Evolutionary conservation across 805 yeast species (phyloP).

Genomic region (Middelhovenomyces tepae): DNA sequence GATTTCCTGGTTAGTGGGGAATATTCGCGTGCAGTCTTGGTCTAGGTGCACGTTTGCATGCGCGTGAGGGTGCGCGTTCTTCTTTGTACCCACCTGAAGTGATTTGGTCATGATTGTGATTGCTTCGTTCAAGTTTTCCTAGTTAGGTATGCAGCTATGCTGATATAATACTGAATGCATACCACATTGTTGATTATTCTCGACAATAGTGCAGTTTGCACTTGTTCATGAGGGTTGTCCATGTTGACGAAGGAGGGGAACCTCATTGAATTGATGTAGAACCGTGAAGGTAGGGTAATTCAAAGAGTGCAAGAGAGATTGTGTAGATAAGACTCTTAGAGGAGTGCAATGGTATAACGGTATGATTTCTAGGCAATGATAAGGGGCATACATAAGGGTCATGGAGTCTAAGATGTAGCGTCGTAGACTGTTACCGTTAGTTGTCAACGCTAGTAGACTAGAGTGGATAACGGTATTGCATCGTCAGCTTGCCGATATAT

Average conservation of each 20-base stretch:
- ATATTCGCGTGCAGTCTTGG: neutral
- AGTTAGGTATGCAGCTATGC: neutral
- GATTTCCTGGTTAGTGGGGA: too few relatives aligned
- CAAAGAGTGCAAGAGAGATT: too few relatives aligned
- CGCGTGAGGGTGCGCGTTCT: neutral
- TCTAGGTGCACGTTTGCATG: neutral
- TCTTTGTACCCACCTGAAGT: constrained; percentile 32
- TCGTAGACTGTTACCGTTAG: too few relatives aligned
- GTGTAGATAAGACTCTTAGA: too few relatives aligned
- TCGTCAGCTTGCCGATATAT: too few relatives aligned
- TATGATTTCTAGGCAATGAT: too few relatives aligned
- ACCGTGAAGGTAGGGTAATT: too few relatives aligned
- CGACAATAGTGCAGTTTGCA: constrained; percentile 63
- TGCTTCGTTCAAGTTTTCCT: constrained; percentile 68
- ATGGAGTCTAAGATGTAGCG: too few relatives aligned
- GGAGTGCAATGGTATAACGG: too few relatives aligned
- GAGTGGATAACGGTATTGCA: too few relatives aligned
- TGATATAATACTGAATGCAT: constrained; percentile 27
- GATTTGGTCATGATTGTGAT: constrained; percentile 54
- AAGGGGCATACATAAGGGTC: too few relatives aligned
- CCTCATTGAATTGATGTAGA: constrained; percentile 1
- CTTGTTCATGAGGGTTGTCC: constrained; percentile 85
- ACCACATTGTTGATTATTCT: constrained; percentile 72
- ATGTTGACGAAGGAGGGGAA: constrained; percentile 30
- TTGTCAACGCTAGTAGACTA: too few relatives aligned